Conservation (phyloP, 2,329 filamentous ascomycete genomes). For the Colletotrichum tabaci region DNA sequence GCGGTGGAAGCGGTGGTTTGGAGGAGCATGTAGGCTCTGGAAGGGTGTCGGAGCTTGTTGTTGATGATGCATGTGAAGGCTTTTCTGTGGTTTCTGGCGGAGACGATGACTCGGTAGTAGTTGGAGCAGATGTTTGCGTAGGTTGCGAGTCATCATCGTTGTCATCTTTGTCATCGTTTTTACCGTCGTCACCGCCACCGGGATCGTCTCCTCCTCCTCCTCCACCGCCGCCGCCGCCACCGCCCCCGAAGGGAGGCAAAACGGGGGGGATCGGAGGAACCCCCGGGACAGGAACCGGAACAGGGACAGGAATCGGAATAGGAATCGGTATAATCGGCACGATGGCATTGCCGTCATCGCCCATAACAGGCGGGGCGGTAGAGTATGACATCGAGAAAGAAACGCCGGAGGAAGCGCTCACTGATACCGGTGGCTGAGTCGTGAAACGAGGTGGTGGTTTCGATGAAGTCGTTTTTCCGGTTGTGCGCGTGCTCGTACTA, state of each 20-base stretch:
- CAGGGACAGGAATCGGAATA: background rate
- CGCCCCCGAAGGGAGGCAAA: background rate
- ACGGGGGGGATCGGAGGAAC: background rate
- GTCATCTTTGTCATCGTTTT: background rate
- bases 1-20: background rate
- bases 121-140: background rate
- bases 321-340: slow-evolving; percentile 15
- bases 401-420: background rate
- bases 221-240: background rate
- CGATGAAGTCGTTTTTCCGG: background rate
- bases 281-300: background rate
- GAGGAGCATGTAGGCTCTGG: background rate
- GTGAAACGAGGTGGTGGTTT: background rate
- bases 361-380: background rate
- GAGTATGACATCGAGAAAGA: slow-evolving; percentile 15
- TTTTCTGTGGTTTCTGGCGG: background rate
- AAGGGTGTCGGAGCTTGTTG: background rate
- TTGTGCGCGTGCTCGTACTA: background rate
- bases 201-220: background rate
- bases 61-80: background rate
- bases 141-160: background rate
- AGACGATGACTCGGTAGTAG: background rate
- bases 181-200: background rate
- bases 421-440: background rate
- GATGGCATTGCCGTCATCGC: background rate